phyloP scores from a whole-genome alignment of 805 yeast species.

The Blastobotrys chiropterorum region DNA sequence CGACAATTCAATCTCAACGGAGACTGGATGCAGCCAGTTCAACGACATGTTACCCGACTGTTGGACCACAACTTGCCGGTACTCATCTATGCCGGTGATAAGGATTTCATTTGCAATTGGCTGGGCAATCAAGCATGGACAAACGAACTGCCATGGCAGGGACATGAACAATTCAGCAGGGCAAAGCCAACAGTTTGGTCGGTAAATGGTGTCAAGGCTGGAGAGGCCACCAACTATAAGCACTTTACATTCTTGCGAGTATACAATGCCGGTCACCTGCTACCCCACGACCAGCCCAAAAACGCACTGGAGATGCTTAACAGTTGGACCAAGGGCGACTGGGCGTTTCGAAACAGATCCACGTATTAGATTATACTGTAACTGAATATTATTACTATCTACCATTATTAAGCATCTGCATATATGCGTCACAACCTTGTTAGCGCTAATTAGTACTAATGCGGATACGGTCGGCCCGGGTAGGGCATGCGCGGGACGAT shows the following conservation, averaged over 20 bases:
- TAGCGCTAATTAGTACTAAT: too few relatives aligned
- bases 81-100: slow-evolving; percentile 88
- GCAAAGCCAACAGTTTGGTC: slow-evolving; percentile 26
- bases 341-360: slow-evolving; percentile 4
- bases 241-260: slow-evolving; percentile 71
- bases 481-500: too few relatives aligned
- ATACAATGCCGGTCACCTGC: slow-evolving; percentile 87
- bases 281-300: slow-evolving; percentile 84
- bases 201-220: slow-evolving; percentile 22
- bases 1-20: slow-evolving; percentile 56
- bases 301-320: slow-evolving; percentile 73
- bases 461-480: too few relatives aligned
- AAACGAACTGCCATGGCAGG: slow-evolving; percentile 58
- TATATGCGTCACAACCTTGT: too few relatives aligned
- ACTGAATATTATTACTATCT: too few relatives aligned
- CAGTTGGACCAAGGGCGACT: slow-evolving; percentile 75
- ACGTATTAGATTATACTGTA: background rate
- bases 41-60: slow-evolving; percentile 47
- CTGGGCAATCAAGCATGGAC: slow-evolving; percentile 85
- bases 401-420: too few relatives aligned
- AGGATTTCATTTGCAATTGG: slow-evolving; percentile 91
- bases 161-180: slow-evolving; percentile 43
- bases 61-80: slow-evolving; percentile 70
- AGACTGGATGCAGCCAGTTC: slow-evolving; percentile 63
- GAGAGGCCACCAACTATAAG: slow-evolving; percentile 55